Conservation (phyloP, 805 yeast genomes). For the Kuraishia capsulata region DNA sequence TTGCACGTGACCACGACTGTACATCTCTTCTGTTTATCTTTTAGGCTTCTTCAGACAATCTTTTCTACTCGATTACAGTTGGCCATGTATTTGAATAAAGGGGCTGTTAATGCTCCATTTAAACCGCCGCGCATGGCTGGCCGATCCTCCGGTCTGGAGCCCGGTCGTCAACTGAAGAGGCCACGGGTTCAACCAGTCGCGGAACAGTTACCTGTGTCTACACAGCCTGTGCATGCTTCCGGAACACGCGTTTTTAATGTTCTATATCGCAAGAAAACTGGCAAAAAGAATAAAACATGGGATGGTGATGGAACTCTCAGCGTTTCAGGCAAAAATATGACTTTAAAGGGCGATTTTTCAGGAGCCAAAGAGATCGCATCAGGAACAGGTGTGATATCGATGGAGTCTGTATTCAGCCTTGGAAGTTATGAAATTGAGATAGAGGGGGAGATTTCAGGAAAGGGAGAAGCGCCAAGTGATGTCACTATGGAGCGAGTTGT, state of each 20-base stretch:
- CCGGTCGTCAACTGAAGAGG: too few relatives aligned
- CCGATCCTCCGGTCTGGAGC: slow-evolving; percentile 1
- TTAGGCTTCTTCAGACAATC: too few relatives aligned
- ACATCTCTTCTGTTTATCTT: too few relatives aligned
- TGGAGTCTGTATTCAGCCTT: slow-evolving; percentile 33
- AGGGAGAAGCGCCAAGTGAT: background rate
- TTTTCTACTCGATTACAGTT: too few relatives aligned
- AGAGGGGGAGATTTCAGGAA: slow-evolving; percentile 31
- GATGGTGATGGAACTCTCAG: slow-evolving; percentile 76
- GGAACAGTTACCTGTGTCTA: too few relatives aligned
- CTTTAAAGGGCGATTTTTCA: slow-evolving; percentile 23
- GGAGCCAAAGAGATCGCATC: slow-evolving; percentile 11
- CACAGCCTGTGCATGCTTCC: too few relatives aligned
- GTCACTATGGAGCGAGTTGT: background rate
- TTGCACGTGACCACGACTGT: too few relatives aligned
- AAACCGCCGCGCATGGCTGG: slow-evolving; percentile 34
- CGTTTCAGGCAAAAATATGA: slow-evolving; percentile 15
- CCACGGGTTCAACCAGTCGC: too few relatives aligned
- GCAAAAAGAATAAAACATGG: slow-evolving; percentile 87
- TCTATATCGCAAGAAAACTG: slow-evolving; percentile 63
- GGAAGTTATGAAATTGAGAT: slow-evolving; percentile 59
- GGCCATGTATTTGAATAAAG: too few relatives aligned
- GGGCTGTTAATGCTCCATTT: slow-evolving; percentile 42
- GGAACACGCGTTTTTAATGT: slow-evolving; percentile 17
- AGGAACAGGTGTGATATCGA: slow-evolving; percentile 6